Percentiles rank a stretch among this genome's conserved stretches.
Conservation (phyloP, 257 asterid species). For the Datura wrightii region DNA sequence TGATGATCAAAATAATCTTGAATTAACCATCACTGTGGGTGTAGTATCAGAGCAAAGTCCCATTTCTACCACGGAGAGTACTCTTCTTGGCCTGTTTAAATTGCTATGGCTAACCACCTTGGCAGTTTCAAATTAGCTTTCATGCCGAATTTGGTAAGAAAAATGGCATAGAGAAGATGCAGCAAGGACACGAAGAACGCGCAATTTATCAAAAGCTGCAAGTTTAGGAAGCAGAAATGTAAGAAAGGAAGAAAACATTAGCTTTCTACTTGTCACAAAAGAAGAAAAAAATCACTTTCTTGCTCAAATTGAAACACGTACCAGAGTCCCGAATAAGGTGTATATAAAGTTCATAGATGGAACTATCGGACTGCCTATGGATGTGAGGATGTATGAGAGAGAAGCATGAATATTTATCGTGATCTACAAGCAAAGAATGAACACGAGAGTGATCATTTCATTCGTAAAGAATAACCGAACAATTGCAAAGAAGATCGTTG, state of each 20-base stretch:
- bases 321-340: constrained; percentile 81
- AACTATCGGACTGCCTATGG: constrained; percentile 64
- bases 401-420: constrained; percentile 82
- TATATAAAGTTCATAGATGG: constrained; percentile 84
- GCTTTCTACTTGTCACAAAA: background rate
- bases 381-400: constrained; percentile 64
- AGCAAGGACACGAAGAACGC: constrained; percentile 73
- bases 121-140: constrained; percentile 77
- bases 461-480: background rate
- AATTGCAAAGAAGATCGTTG: background rate
- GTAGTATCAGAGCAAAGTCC: background rate
- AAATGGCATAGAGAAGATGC: constrained; percentile 84
- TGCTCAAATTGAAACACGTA: constrained; percentile 39
- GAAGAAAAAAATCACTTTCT: background rate
- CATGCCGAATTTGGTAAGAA: constrained; percentile 80
- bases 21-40: background rate
- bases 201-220: constrained; percentile 88
- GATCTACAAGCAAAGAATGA: constrained; percentile 54
- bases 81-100: constrained; percentile 34
- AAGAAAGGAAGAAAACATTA: background rate
- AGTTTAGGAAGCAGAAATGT: constrained; percentile 7
- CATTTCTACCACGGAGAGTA: background rate
- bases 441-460: background rate
- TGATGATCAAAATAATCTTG: background rate
- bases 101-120: constrained; percentile 77